Evolutionary conservation across 164 flowering plant genomes (phyloP), one percentile per base, ranked within the genome.

Genomic region (Amborella trichopoda): DNA sequence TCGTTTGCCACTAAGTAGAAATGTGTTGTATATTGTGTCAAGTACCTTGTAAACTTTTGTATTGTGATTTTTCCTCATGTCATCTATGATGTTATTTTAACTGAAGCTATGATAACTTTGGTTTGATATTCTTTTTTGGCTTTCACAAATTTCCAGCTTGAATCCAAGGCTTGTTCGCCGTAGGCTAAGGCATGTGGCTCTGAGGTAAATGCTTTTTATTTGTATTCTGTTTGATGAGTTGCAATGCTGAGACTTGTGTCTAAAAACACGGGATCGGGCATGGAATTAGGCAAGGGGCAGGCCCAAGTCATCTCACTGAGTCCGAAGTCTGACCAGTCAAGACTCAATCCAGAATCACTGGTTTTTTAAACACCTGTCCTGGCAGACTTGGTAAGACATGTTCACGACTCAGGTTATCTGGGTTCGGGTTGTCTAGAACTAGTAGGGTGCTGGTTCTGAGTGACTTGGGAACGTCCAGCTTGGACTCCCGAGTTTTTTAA

Each of bases 141-240:
- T 14, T 0, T 1, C 13, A 26, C 22, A 6, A 27, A 2, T 38
- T 44, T 69, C 62, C 85, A 91, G 98, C 53, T 71, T 91, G 51
- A 81, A 81, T 73, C 76, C 76, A 23, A 67, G 79, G 19, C 83
- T 81, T 54, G 96, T 91, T 6, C 87, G 96, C 13, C 62, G 87
- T 61, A 80, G 96, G 39, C 40, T 86, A 46, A 62, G 95, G 6
- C 98, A 83, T 67, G 56, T 80, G 59, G 95, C 98, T 39, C 36
- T 58, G 60, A 86, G 95, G 98, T 90, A 77, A 53, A n/a, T 54
- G 5, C 22, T 36, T 17, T 46, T 8, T 46, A n/a, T n/a, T n/a
- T n/a, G n/a, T 47, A 37, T 19, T 37, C 11, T 30, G 34, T 30
- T 11, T 30, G 11, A 6, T 30, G 34, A 6, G 34, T 11, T 30